Percentiles rank a stretch among this genome's conserved stretches.
phyloP scores from a whole-genome alignment of 208 protist species.

The Trypanosoma cruzi region DNA sequence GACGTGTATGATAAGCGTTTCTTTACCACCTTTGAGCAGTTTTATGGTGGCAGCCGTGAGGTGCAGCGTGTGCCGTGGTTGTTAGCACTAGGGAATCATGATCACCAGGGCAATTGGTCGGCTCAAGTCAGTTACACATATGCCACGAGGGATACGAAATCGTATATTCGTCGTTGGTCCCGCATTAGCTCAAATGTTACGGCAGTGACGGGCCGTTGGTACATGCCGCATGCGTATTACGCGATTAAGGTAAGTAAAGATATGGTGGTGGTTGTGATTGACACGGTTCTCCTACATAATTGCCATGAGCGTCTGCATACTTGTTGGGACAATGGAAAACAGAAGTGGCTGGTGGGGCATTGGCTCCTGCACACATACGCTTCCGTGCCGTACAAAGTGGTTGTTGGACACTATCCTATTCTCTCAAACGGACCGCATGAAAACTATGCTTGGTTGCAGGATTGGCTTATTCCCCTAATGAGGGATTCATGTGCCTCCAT shows the following conservation, averaged over 20 bases:
- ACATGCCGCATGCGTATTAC: constrained; percentile 37
- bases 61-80: constrained; percentile 36
- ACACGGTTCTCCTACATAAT: constrained; percentile 35
- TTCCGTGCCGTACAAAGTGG: constrained; percentile 32
- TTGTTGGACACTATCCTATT: constrained; percentile 57
- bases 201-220: constrained; percentile 32
- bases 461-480: constrained; percentile 42
- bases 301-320: constrained; percentile 9
- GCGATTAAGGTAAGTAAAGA: constrained; percentile 27
- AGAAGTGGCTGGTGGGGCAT: constrained; percentile 30
- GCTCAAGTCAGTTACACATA: constrained; percentile 39
- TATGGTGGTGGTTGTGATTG: constrained; percentile 35
- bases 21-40: constrained; percentile 36
- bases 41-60: constrained; percentile 25
- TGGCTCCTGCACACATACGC: constrained; percentile 31
- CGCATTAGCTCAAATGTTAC: background rate
- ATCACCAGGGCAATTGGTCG: constrained; percentile 35
- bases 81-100: constrained; percentile 53
- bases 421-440: constrained; percentile 41
- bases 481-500: constrained; percentile 23
- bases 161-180: constrained; percentile 5
- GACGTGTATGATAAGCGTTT: constrained; percentile 25
- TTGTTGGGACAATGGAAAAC: constrained; percentile 32
- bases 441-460: constrained; percentile 38
- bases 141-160: background rate